Conservation (phyloP, 129 eudicot genomes). For the Pulicaria dysenterica region DNA sequence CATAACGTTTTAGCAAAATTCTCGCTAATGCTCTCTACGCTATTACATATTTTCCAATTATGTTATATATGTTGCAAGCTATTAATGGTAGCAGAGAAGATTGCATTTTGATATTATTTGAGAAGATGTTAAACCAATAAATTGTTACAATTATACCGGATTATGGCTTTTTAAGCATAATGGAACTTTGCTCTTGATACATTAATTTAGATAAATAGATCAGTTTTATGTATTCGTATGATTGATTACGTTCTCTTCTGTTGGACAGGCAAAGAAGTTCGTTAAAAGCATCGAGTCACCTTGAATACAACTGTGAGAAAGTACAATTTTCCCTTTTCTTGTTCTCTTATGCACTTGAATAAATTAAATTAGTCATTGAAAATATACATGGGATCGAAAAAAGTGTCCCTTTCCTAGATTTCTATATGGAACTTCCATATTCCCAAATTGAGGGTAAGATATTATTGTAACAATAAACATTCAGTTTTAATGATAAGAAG, state of each 20-base stretch:
- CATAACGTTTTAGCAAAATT: neutral
- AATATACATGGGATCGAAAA: neutral
- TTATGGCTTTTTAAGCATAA: neutral
- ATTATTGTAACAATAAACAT: neutral
- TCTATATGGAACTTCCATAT: constrained; percentile 7
- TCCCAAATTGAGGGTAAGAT: constrained; percentile 18
- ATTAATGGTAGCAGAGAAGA: neutral
- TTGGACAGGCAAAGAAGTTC: constrained; percentile 72
- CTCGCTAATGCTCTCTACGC: neutral
- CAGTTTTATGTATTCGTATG: neutral
- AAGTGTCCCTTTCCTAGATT: constrained; percentile 17
- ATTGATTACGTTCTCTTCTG: constrained; percentile 25
- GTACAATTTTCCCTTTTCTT: constrained; percentile 11
- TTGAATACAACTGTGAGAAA: constrained; percentile 28
- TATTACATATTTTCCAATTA: neutral
- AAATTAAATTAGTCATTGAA: constrained; percentile 21
- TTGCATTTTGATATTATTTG: neutral
- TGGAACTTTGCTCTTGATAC: neutral
- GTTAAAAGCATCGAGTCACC: constrained; percentile 64
- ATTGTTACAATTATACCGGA: neutral
- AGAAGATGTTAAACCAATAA: neutral
- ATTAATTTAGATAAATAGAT: constrained; percentile 9
- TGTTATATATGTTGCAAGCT: constrained; percentile 5
- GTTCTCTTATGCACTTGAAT: constrained; percentile 17
- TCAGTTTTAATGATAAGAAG: neutral